A percentile compares a stretch with the other conserved stretches of the same genome.
Evolutionary conservation across 108 stramenopile species (phyloP).

Genomic region (Nannochloropsis oceanica): DNA sequence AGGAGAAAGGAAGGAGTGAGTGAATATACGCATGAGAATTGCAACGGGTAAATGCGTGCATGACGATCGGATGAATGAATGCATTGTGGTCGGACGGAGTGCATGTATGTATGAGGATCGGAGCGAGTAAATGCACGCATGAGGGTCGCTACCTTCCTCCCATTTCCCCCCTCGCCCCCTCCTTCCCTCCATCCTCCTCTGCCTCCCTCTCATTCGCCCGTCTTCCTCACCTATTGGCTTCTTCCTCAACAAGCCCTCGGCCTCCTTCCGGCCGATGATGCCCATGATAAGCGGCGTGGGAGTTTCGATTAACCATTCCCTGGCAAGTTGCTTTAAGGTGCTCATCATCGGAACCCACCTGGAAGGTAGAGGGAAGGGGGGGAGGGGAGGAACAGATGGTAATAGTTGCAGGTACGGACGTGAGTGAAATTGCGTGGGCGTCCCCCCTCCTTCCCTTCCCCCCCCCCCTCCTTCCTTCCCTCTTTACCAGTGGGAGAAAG

Average conservation of each 20-base stretch:
- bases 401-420: background rate
- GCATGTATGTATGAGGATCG: too few species aligned
- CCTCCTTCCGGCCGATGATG: background rate
- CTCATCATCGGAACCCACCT: background rate
- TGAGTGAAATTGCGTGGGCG: too few species aligned
- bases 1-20: too few species aligned
- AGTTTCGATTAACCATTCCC: background rate
- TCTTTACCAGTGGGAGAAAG: too few species aligned
- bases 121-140: too few species aligned
- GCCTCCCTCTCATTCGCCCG: background rate
- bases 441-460: too few species aligned
- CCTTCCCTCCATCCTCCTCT: background rate
- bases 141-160: background rate
- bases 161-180: background rate
- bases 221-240: background rate
- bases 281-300: background rate
- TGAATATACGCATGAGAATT: too few species aligned
- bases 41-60: background rate
- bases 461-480: too few species aligned
- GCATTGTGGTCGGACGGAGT: too few species aligned
- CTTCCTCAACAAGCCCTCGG: background rate
- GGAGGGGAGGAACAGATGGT: background rate
- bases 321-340: background rate
- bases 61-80: too few species aligned
- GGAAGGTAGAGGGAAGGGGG: background rate